Percentiles rank a stretch among this genome's conserved stretches.
Conservation (phyloP, 345 rosid species). For the Arabidopsis thaliana region TAIR10.1 NC_003074.8:7689501-7690000, state of each 20-base stretch:
- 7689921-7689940: not conserved
- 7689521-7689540: slow-evolving; percentile 91
- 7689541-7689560: slow-evolving; percentile 58
- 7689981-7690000: slow-evolving; percentile 11
- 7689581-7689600: slow-evolving; percentile 11
- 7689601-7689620: slow-evolving; percentile 29
- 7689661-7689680: slow-evolving; percentile 87
- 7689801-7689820: slow-evolving; percentile 52
- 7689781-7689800: not conserved
- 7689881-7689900: slow-evolving; percentile 93
- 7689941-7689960: not conserved
- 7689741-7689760: slow-evolving; percentile 16
- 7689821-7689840: slow-evolving; percentile 80
- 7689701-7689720: slow-evolving; percentile 6
- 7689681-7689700: slow-evolving; percentile 29
- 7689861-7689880: slow-evolving; percentile 81
- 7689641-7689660: slow-evolving; percentile 76
- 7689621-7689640: slow-evolving; percentile 88
- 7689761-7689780: not conserved
- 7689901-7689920: slow-evolving; percentile 51
- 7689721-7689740: not conserved
- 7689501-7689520: slow-evolving; percentile 89
- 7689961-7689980: not conserved
- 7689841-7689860: slow-evolving; percentile 74
- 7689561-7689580: not conserved